Conservation (phyloP, 2,329 filamentous ascomycete genomes). For the Ophiostoma quercus region DNA sequence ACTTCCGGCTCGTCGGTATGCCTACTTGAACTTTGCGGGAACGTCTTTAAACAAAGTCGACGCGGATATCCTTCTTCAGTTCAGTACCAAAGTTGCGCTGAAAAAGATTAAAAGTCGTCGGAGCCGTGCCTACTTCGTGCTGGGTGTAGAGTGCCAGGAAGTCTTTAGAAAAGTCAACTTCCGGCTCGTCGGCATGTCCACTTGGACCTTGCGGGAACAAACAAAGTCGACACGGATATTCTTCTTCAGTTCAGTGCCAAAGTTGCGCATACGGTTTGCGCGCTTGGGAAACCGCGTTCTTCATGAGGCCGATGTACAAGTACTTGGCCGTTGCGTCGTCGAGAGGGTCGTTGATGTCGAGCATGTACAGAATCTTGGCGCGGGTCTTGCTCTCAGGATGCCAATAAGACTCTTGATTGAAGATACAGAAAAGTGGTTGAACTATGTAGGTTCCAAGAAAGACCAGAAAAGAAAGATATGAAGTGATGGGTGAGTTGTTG, state of each 20-base stretch:
- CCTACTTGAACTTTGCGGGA: not conserved
- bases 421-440: no score
- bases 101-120: no score
- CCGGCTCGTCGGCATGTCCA: no score
- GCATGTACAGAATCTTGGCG: slow-evolving; percentile 41
- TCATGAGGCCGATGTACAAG: slow-evolving; percentile 36
- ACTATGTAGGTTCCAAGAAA: no score
- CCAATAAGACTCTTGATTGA: slow-evolving; percentile 32
- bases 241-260: slow-evolving; percentile 26
- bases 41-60: not conserved
- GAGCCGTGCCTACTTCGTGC: no score
- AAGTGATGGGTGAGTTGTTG: no score
- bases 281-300: slow-evolving; percentile 34
- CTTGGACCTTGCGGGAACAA: no score
- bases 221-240: not conserved
- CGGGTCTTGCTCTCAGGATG: slow-evolving; percentile 30
- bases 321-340: slow-evolving; percentile 41
- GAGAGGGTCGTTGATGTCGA: slow-evolving; percentile 46
- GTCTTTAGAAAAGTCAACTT: no score
- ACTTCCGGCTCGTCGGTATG: slow-evolving; percentile 23
- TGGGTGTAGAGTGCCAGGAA: no score
- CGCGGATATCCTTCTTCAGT: not conserved
- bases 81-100: no score
- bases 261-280: slow-evolving; percentile 25
- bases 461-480: no score